Base-by-base conservation (phyloP, 2,329 filamentous ascomycete species). In the Cladobotryum mycophilum region DNA sequence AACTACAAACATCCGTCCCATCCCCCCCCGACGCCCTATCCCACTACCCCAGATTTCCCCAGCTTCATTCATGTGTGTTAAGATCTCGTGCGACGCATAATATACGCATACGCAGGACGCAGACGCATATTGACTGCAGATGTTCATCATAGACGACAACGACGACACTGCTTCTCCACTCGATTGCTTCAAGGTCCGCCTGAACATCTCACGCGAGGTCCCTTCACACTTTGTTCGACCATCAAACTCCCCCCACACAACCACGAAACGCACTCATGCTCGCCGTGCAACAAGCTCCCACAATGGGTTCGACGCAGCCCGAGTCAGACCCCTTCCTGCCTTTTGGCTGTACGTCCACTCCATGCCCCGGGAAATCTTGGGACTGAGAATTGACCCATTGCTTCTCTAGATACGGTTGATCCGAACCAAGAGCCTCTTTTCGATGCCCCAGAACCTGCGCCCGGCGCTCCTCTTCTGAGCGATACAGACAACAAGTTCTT, bases 401-500 rank as follows among this genome's bases (percentile, higher is more conserved):
- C 41, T 61, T 17, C 66, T 49, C 20, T 49, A 79, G 76, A 78
- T 64, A 63, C 68, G 41, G 67, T 76, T 57, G 69, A 76, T 60
- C 58, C 64, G 47, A 61, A 67, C 58, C 68, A 74, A 56, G 72
- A 74, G 49, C 70, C 74, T 20, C 70, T 74, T 49, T 69, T 73
- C 50, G 73, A 78, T 56, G 76, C 82, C 48, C 82, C 84, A 41
- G 79, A 81, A 46, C 80, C 81, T 44, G 79, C 83, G 9, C 78
- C 78, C 3, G 84, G 84, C n/a, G 77, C 76, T 36, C 80, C 84
- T 15, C 73, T 88, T 38, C 75, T 88, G 54, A 79, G 81, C 57
- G 80, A 84, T 58, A 78, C 73, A 53, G 81, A 84, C 61, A 78
- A 72, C 47, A 80, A 76, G 58, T 70, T 79, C 52, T 70, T 88